Base-by-base conservation (phyloP, 2,329 filamentous ascomycete genomes). In the Neofusicoccum ribis region DNA sequence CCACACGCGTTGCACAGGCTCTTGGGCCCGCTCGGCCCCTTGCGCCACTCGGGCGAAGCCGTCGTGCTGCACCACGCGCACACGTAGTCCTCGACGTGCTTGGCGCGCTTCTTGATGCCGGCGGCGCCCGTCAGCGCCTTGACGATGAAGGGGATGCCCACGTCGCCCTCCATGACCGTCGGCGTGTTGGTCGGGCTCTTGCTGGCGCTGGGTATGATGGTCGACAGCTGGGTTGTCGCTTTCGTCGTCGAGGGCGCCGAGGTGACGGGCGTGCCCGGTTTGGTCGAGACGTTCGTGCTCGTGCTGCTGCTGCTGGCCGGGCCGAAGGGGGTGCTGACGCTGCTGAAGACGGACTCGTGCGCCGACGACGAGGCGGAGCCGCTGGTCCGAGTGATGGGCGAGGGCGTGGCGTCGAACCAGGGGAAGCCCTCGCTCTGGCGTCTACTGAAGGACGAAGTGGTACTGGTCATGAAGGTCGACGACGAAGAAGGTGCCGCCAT, bases 1-100 rank as follows among this genome's bases (percentile, higher is more conserved):
- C 63, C 63, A 36, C 63, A 64, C 34, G 63, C 63, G 51, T 64
- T 64, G 34, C 63, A 64, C 63, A 64, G 5, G 11, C 14, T 64
- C 44, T 64, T 64, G 20, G 63, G 63, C 1, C 63, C 63, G 3
- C 9, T 7, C 0, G 63, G 63, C 4, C 63, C 63, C 44, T 54
- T 56, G 14, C 63, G 51, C 63, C 63, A 64, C 50, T 64, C 63
- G 7, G 63, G 63, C 15, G 63, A 54, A 17, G 31, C 5, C 9
- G 52, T 59, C 14, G 52, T 44, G 12, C 36, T 39, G 44, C 63
- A 64, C 63, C 52, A 56, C 5, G 46, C 20, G 34, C 63, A 64
- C 34, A 64, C 51, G 44, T 58, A 64, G 17, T 58, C 63, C 34
- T 64, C 52, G 11, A 41, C 51, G 11, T 41, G 63, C n/a, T 39